These are phyloP conservation scores for Venturia pyrina DNA, from an alignment of 2,329 filamentous ascomycete genomes.

Conservation along the genomic window DNA sequence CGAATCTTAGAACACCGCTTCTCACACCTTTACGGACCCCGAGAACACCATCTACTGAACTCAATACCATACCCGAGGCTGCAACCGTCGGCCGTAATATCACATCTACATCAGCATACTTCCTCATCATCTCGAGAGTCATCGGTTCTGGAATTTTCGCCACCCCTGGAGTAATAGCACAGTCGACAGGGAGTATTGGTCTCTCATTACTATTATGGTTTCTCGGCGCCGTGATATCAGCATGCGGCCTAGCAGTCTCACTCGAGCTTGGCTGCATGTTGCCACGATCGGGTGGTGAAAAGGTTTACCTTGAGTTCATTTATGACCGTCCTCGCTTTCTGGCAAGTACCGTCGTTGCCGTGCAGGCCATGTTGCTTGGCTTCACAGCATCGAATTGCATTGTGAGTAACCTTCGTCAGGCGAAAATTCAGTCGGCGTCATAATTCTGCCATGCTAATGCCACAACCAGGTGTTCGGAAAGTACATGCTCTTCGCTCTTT, in stretches of 20 bases:
- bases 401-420: conserved; percentile 22
- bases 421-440: background rate
- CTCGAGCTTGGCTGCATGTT: conserved; percentile 57
- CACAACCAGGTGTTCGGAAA: conserved; percentile 39
- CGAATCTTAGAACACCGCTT: conserved; percentile 3
- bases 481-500: conserved; percentile 48
- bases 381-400: conserved; percentile 57
- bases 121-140: conserved; percentile 24
- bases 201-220: conserved; percentile 55
- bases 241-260: conserved; percentile 52
- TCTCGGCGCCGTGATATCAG: conserved; percentile 50
- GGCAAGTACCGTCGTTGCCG: conserved; percentile 44
- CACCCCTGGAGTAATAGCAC: conserved; percentile 49
- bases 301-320: conserved; percentile 58
- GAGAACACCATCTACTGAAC: conserved; percentile 5
- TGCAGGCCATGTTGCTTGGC: conserved; percentile 47
- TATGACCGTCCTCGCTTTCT: conserved; percentile 52
- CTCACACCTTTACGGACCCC: background rate
- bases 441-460: background rate
- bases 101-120: conserved; percentile 11
- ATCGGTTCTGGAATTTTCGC: conserved; percentile 60
- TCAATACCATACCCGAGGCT: conserved; percentile 11
- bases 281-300: conserved; percentile 31
- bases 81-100: conserved; percentile 8
- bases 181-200: conserved; percentile 49